Percentiles rank a stretch among this genome's conserved stretches.
Evolutionary conservation across 192 early-diverging fungal genomes (phyloP).

Genomic region (Chytriomyces sp.): DNA sequence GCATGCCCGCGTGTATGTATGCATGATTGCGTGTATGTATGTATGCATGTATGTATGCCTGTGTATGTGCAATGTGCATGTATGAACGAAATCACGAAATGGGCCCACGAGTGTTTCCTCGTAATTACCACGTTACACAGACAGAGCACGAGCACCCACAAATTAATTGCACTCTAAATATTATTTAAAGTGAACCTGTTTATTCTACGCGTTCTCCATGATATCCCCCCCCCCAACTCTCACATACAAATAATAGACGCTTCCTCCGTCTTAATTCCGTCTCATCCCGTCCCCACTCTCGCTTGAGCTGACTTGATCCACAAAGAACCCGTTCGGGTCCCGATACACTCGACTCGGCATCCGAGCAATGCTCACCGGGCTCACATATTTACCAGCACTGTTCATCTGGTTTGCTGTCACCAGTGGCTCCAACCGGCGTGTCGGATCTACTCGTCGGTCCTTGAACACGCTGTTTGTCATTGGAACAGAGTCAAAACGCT

Average conservation of each 20-base stretch:
- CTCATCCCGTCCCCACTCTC: not conserved
- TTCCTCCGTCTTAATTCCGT: not conserved
- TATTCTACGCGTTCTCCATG: not conserved
- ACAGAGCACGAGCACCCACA: no score
- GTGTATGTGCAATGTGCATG: no score
- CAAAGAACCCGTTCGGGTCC: not conserved
- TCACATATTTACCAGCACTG: not conserved
- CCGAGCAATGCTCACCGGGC: not conserved
- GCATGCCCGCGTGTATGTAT: no score
- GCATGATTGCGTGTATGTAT: no score
- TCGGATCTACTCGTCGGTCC: not conserved
- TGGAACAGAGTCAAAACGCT: no score
- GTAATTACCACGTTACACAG: no score
- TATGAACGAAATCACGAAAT: no score
- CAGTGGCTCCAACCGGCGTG: not conserved
- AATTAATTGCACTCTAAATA: no score
- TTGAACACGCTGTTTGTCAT: not conserved
- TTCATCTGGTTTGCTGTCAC: not conserved
- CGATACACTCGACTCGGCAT: not conserved
- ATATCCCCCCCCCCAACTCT: not conserved
- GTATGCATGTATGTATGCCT: no score
- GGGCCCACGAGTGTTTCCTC: no score
- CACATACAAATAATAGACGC: not conserved
- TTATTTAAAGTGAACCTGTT: no score
- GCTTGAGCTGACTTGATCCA: not conserved